phyloP scores from a whole-genome alignment of 192 early-diverging fungal genomes.

The Powellomyces hirtus region DNA sequence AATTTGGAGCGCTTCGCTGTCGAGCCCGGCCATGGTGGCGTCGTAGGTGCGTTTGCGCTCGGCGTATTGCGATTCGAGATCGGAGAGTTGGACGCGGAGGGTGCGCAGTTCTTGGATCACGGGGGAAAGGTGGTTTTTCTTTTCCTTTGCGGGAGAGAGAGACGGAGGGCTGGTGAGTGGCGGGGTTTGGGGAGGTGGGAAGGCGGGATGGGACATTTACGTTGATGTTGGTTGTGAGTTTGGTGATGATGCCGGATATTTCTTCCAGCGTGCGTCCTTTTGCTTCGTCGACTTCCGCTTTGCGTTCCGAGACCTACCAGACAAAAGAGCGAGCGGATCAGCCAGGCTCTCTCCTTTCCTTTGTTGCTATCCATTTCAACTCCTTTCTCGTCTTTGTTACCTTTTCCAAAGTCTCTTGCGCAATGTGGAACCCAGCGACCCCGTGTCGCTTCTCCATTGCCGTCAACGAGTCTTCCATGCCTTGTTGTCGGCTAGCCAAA shows the following conservation, averaged over 20 bases:
- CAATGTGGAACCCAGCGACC: slow-evolving; percentile 38
- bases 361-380: too few species aligned
- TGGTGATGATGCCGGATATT: slow-evolving; percentile 51
- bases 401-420: slow-evolving; percentile 51
- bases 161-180: not conserved
- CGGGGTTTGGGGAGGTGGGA: not conserved
- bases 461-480: slow-evolving; percentile 25
- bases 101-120: slow-evolving; percentile 54
- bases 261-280: slow-evolving; percentile 57
- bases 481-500: slow-evolving; percentile 23
- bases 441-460: slow-evolving; percentile 42
- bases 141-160: slow-evolving; percentile 27
- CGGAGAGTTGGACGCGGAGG: slow-evolving; percentile 38
- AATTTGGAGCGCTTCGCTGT: slow-evolving; percentile 48
- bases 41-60: slow-evolving; percentile 58
- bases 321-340: too few species aligned
- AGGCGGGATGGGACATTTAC: slow-evolving; percentile 12
- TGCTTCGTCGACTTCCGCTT: slow-evolving; percentile 54
- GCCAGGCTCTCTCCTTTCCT: too few species aligned
- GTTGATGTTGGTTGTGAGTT: slow-evolving; percentile 48
- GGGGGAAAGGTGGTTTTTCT: slow-evolving; percentile 51
- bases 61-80: slow-evolving; percentile 50
- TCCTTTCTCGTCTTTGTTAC: too few species aligned
- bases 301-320: slow-evolving; percentile 50
- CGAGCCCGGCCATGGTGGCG: slow-evolving; percentile 52